phyloP scores from a whole-genome alignment of 805 yeast genomes.

The Pichia membranifaciens region DNA sequence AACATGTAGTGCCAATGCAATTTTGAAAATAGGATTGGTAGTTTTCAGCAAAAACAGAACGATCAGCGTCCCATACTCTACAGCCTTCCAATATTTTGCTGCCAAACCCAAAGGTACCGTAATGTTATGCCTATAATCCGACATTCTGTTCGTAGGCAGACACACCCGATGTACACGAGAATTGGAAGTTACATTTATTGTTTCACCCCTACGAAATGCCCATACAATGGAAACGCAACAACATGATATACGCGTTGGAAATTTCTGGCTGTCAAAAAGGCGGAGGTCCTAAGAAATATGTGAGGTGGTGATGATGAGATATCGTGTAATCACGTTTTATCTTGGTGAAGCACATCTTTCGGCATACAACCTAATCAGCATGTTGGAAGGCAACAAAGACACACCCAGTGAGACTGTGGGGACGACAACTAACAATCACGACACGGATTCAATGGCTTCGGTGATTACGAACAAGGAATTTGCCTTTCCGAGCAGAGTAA shows the following conservation, averaged over 20 bases:
- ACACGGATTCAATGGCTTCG: background rate
- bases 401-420: no score
- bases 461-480: conserved; percentile 15
- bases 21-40: conserved; percentile 24
- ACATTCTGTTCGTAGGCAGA: background rate
- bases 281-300: no score
- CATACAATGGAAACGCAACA: background rate
- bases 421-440: background rate
- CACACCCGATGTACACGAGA: no score
- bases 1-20: conserved; percentile 25
- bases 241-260: background rate
- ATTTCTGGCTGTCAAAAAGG: no score
- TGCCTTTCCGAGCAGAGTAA: conserved; percentile 21
- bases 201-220: no score
- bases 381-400: no score
- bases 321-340: no score
- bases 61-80: conserved; percentile 11
- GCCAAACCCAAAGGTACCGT: conserved; percentile 13
- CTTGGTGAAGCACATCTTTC: no score
- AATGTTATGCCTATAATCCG: background rate
- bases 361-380: no score
- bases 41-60: conserved; percentile 17
- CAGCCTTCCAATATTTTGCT: conserved; percentile 15
- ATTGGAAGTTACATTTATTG: no score
- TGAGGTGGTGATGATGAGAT: no score